Conservation (phyloP, 2,329 filamentous ascomycete species). For the Ophiostoma angusticollis region DNA sequence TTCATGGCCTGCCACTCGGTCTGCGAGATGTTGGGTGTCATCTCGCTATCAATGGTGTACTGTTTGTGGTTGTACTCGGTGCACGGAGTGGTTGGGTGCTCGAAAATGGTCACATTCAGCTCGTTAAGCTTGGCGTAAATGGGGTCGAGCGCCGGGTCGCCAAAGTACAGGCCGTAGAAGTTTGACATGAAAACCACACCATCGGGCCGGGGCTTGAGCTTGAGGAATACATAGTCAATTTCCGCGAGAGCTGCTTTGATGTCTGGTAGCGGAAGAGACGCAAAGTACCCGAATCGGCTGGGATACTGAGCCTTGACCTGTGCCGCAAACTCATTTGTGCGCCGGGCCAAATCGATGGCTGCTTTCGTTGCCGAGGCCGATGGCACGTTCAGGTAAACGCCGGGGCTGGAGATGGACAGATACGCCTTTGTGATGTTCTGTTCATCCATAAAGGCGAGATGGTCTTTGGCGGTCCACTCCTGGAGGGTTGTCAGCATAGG, state of each 20-base stretch:
- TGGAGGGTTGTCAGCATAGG: background rate
- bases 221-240: conserved; percentile 28
- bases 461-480: conserved; percentile 8
- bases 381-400: conserved; percentile 16
- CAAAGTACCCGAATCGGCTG: conserved; percentile 34
- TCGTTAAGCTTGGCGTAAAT: conserved; percentile 36
- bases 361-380: conserved; percentile 13
- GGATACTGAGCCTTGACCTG: conserved; percentile 15
- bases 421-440: conserved; percentile 14
- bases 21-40: background rate
- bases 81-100: conserved; percentile 40
- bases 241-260: conserved; percentile 33
- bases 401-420: conserved; percentile 17
- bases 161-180: conserved; percentile 38
- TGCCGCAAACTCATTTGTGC: conserved; percentile 15
- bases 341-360: conserved; percentile 13
- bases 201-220: conserved; percentile 29
- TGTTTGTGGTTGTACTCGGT: conserved; percentile 16
- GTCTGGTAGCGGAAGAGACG: conserved; percentile 38
- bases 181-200: conserved; percentile 41
- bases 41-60: conserved; percentile 8
- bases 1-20: conserved; percentile 14
- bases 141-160: conserved; percentile 29
- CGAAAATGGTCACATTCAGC: conserved; percentile 35
- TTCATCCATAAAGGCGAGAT: conserved; percentile 15